Evolutionary conservation across 768 basidiomycete genomes (phyloP).

Genomic region (Tulasnella sp.): DNA sequence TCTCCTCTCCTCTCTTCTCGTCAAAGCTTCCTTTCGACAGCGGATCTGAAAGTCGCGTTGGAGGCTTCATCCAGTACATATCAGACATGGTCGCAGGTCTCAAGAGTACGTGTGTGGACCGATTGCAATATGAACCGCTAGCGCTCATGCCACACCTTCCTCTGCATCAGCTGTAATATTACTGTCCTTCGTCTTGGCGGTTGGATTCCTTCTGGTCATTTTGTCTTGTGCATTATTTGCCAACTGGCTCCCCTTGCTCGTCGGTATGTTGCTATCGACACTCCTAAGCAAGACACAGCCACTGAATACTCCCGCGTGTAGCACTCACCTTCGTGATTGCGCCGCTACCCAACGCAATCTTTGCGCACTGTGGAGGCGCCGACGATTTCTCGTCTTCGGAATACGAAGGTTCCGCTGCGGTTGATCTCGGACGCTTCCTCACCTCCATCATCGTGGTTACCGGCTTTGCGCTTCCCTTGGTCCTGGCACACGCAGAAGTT

Average conservation of each 20-base stretch:
- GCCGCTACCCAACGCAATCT: constrained; percentile 88
- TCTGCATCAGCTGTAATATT: constrained; percentile 73
- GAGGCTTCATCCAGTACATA: background rate
- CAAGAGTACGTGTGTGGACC: background rate
- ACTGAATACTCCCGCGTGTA: constrained; percentile 24
- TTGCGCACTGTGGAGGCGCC: constrained; percentile 71
- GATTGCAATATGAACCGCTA: background rate
- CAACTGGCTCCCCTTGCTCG: constrained; percentile 95
- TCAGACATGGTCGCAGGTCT: constrained; percentile 7
- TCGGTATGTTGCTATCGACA: constrained; percentile 46
- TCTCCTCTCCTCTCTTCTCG: background rate
- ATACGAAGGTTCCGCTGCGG: constrained; percentile 53
- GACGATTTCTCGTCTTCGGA: constrained; percentile 72
- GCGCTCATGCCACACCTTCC: background rate
- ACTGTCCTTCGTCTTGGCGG: constrained; percentile 91
- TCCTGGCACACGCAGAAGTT: constrained; percentile 83
- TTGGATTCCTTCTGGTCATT: constrained; percentile 97
- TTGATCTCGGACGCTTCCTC: constrained; percentile 91
- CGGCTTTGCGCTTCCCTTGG: constrained; percentile 85
- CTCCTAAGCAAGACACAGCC: background rate
- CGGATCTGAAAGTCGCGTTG: background rate
- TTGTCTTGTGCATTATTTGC: constrained; percentile 91
- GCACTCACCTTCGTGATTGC: constrained; percentile 92
- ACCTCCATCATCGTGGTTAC: constrained; percentile 84
- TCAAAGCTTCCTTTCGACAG: background rate